Base-by-base conservation (phyloP, 2,329 filamentous ascomycete species). In the Claviceps citrina region DNA sequence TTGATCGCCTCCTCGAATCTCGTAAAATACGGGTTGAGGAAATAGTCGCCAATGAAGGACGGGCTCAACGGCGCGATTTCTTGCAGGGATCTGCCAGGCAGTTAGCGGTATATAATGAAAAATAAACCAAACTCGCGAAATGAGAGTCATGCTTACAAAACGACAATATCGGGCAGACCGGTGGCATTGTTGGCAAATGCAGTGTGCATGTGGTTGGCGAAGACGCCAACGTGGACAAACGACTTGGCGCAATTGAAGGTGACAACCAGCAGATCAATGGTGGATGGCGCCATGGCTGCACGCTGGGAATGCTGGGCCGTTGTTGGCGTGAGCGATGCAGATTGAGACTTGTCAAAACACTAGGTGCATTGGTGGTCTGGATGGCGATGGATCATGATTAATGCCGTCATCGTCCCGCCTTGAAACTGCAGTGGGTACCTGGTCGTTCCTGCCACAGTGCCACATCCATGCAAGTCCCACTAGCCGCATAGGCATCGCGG, bases 221-320 rank as follows among this genome's bases (percentile, higher is more conserved):
- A 85, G 38, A 75, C 67, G 28, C 76, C 65, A 18, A 77, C 66
- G 49, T 87, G 70, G 52, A 94, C 75, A 7, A 76, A 61, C 40
- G 69, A 69, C 49, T 84, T 82, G 25, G 73, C 89, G 53, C 84
- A 93, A 57, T 96, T 96, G 66, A 91, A 94, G 9, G 87, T 93
- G 40, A 94, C 61, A 46, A 93, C 71, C 52, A 93, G 80, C 41
- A 86, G 62, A 51, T 79, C 76, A 41, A 93, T 66, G 30, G 68
- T 62, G 31, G 68, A 66, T 38, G 58, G 52, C 40, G 61, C 53
- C 63, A 57, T 58, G 44, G 36, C 25, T 35, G 41, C 15, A 5
- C 12, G 30, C 7, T 18, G 25, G 16, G 25, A 38, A 20, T 33
- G 31, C 13, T 22, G 7, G 5, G 19, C 20, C 40, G 35, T 31